Conservation (phyloP, 495 filamentous ascomycete genomes). For the Podospora anserina region DNA sequence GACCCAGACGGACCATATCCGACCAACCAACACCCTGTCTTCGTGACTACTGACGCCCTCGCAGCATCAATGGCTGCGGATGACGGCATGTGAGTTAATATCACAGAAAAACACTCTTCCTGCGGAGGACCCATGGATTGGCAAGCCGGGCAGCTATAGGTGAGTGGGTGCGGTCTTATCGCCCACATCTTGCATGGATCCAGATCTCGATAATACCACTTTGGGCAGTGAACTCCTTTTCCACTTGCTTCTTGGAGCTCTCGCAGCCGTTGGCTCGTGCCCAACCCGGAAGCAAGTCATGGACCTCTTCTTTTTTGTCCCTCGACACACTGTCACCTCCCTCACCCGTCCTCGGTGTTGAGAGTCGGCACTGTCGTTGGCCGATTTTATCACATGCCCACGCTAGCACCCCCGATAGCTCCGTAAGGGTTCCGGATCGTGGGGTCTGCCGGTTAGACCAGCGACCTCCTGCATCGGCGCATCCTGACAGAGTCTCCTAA, state of each 20-base stretch:
- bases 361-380: neutral
- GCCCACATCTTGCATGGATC: conserved; percentile 2
- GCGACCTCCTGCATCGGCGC: conserved; percentile 11
- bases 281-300: neutral
- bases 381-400: conserved; percentile 14
- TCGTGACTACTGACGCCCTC: neutral
- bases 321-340: neutral
- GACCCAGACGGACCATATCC: neutral
- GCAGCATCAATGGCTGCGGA: neutral
- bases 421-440: conserved; percentile 16
- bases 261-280: conserved; percentile 25
- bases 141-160: too few relatives aligned
- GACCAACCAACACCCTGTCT: neutral
- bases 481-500: conserved; percentile 7
- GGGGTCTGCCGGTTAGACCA: conserved; percentile 17
- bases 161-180: too few relatives aligned
- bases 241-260: conserved; percentile 20
- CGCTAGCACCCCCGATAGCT: conserved; percentile 1
- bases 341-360: neutral
- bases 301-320: neutral
- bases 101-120: too few relatives aligned
- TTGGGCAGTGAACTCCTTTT: conserved; percentile 18
- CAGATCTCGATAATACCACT: conserved; percentile 19
- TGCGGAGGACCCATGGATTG: too few relatives aligned
- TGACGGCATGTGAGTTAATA: neutral